These are phyloP conservation scores for Niebla homalea DNA, from an alignment of 495 filamentous ascomycete genomes.

Conservation along the genomic window DNA sequence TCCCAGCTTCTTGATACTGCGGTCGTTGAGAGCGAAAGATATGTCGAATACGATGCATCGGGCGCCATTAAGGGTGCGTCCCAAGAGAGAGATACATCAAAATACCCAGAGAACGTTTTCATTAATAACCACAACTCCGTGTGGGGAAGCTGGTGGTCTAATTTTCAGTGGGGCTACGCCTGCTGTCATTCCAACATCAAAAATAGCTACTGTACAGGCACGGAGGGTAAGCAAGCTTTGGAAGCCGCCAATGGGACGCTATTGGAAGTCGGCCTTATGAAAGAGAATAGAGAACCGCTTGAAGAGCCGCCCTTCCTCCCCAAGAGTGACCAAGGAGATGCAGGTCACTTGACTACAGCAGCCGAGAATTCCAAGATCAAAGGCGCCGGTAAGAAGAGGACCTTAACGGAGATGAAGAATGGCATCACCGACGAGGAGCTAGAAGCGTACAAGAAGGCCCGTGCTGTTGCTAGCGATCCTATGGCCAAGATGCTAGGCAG, in stretches of 20 bases:
- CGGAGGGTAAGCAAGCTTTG: conserved; percentile 62
- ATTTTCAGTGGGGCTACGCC: conserved; percentile 93
- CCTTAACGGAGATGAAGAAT: conserved; percentile 58
- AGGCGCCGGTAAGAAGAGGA: conserved; percentile 32
- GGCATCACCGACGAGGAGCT: conserved; percentile 70
- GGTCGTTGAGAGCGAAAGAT: conserved; percentile 71
- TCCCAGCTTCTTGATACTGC: conserved; percentile 49
- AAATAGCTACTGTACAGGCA: conserved; percentile 95
- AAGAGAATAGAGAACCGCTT: conserved; percentile 27
- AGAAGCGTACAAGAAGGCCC: conserved; percentile 65
- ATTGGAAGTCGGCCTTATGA: too few relatives aligned
- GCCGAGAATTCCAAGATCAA: conserved; percentile 10
- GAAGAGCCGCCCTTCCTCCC: conserved; percentile 22
- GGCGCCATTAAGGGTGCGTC: conserved; percentile 82
- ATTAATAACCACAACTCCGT: conserved; percentile 85
- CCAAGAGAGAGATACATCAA: conserved; percentile 61
- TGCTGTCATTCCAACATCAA: conserved; percentile 89
- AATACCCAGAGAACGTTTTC: conserved; percentile 79
- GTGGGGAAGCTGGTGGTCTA: conserved; percentile 96
- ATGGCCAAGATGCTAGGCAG: conserved; percentile 67
- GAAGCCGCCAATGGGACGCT: conserved; percentile 47
- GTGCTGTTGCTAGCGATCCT: conserved; percentile 59
- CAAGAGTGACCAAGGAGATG: conserved; percentile 20
- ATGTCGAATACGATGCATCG: conserved; percentile 86
- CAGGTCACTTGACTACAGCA: conserved; percentile 4